phyloP scores from a whole-genome alignment of 805 yeast genomes.

The Kuraishia floccosa region DNA sequence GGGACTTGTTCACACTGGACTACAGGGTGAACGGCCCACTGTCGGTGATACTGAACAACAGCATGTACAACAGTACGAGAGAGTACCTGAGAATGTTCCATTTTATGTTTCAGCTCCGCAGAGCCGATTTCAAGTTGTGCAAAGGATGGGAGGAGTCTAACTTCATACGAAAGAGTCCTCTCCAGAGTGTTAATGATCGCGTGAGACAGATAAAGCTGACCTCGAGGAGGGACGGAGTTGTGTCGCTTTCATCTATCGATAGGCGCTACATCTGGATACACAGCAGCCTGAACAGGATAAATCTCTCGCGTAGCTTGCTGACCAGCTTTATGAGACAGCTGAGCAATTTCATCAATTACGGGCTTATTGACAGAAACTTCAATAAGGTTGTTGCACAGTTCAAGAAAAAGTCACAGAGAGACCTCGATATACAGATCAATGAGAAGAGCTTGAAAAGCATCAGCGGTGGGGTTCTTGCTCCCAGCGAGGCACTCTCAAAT shows the following conservation, averaged over 20 bases:
- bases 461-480: not conserved
- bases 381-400: constrained; percentile 13
- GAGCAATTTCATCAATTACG: constrained; percentile 28
- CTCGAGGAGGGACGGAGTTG: constrained; percentile 3
- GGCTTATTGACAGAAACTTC: constrained; percentile 31
- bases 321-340: constrained; percentile 29
- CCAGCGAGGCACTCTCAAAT: not conserved
- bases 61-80: constrained; percentile 27
- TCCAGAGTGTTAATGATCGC: constrained; percentile 7
- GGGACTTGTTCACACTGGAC: constrained; percentile 90
- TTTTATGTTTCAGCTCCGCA: constrained; percentile 70
- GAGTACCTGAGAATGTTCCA: constrained; percentile 77
- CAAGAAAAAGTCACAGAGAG: constrained; percentile 5
- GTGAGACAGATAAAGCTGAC: constrained; percentile 6
- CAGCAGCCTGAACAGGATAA: constrained; percentile 17
- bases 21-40: constrained; percentile 45
- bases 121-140: constrained; percentile 42
- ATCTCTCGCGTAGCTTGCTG: constrained; percentile 25
- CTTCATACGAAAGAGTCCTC: constrained; percentile 16
- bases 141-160: constrained; percentile 31
- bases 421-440: constrained; percentile 5
- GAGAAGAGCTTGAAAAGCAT: constrained; percentile 10
- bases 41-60: constrained; percentile 42
- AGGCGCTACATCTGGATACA: constrained; percentile 10
- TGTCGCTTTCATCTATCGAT: constrained; percentile 6